Evolutionary conservation across 2,329 filamentous ascomycete species (phyloP).

Genomic region (Penicillium sp.): DNA sequence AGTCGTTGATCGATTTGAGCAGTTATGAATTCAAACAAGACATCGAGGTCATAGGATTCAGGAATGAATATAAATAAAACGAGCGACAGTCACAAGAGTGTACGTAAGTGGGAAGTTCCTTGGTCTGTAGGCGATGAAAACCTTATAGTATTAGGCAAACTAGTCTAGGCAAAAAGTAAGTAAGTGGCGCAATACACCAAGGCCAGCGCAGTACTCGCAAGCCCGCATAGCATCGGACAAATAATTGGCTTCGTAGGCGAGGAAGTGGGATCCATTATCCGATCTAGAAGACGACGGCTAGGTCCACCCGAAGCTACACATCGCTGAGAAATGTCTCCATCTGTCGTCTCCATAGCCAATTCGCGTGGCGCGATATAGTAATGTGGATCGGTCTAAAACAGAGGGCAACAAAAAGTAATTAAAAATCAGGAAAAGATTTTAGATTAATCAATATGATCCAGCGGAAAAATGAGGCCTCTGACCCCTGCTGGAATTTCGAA

Average conservation of each 20-base stretch:
- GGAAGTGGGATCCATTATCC: slow-evolving; percentile 1
- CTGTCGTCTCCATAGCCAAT: background rate
- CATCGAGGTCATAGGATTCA: background rate
- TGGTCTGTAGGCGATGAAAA: background rate
- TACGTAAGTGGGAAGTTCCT: background rate
- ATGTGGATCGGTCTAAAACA: background rate
- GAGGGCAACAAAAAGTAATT: background rate
- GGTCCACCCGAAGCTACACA: slow-evolving; percentile 9
- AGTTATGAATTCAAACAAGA: background rate
- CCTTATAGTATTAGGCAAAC: background rate
- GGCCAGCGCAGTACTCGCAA: background rate
- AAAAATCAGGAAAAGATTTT: slow-evolving; percentile 2
- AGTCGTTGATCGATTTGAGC: background rate
- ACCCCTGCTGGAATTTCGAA: slow-evolving; percentile 5
- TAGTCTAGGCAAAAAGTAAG: background rate
- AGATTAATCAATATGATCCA: slow-evolving; percentile 16
- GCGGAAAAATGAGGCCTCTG: background rate
- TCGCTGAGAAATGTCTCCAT: slow-evolving; percentile 2
- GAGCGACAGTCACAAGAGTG: background rate
- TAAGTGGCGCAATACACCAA: background rate
- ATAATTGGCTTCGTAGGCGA: slow-evolving; percentile 6
- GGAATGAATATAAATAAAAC: background rate
- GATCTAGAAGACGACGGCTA: slow-evolving; percentile 10
- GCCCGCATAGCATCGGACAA: slow-evolving; percentile 3
- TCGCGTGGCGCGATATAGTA: slow-evolving; percentile 11